Conservation (phyloP, 2,329 filamentous ascomycete genomes). For the Ambrosiella beaveri region DNA sequence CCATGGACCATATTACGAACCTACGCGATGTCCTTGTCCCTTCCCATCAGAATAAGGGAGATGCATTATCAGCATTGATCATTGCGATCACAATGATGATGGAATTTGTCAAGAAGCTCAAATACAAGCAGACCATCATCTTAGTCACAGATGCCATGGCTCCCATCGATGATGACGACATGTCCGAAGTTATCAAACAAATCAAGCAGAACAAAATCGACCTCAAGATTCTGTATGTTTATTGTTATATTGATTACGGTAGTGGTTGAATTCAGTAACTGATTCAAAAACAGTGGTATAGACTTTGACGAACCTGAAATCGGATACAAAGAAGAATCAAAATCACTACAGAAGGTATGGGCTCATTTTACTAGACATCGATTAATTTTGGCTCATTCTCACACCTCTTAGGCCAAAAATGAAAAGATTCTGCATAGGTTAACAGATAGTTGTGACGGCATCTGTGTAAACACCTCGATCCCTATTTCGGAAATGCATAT, state of each 20-base stretch:
- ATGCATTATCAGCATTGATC: constrained; percentile 75
- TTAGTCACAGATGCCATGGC: constrained; percentile 71
- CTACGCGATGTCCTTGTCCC: constrained; percentile 48
- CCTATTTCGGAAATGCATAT: constrained; percentile 65
- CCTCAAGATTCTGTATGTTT: constrained; percentile 55
- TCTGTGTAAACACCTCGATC: constrained; percentile 71
- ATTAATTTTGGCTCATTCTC: neutral
- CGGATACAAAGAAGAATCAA: constrained; percentile 83
- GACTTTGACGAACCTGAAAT: constrained; percentile 88
- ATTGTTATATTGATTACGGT: neutral
- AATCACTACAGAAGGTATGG: constrained; percentile 48
- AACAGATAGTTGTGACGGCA: constrained; percentile 47
- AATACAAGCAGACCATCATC: constrained; percentile 65
- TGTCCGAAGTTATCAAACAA: constrained; percentile 53
- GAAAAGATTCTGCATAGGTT: constrained; percentile 53
- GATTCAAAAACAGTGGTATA: constrained; percentile 42
- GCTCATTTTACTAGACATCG: neutral
- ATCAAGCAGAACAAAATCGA: constrained; percentile 64
- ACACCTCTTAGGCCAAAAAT: constrained; percentile 33
- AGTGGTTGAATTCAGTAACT: neutral
- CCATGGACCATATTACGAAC: constrained; percentile 49
- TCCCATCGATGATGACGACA: constrained; percentile 42
- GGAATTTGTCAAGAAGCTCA: constrained; percentile 60
- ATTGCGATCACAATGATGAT: constrained; percentile 77
- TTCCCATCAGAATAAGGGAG: constrained; percentile 52